Percentiles rank a stretch among this genome's conserved stretches.
Evolutionary conservation across 164 flowering plant genomes (phyloP).

Genomic region (Vitis rupestris): DNA sequence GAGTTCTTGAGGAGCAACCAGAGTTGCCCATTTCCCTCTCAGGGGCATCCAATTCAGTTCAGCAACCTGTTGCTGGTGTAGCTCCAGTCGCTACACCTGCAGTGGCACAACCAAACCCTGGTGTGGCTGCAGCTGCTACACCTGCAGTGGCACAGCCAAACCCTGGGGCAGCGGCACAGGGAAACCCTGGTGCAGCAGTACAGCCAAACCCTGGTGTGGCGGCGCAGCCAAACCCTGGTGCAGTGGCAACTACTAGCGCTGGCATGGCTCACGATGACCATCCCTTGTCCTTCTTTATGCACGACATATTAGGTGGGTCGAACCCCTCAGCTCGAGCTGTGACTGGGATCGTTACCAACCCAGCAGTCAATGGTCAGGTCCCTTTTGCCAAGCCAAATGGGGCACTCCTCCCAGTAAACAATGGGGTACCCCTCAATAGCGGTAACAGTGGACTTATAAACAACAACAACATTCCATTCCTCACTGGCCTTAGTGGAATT

Average conservation of each 20-base stretch:
- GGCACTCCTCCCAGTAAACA: slow-evolving; percentile 51
- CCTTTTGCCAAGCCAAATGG: slow-evolving; percentile 80
- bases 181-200: not conserved
- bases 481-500: slow-evolving; percentile 43
- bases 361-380: slow-evolving; percentile 57
- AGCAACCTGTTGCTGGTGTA: not conserved
- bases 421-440: slow-evolving; percentile 46
- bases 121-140: slow-evolving; percentile 3
- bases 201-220: slow-evolving; percentile 1
- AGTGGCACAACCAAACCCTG: slow-evolving; percentile 1
- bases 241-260: not conserved
- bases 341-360: slow-evolving; percentile 57
- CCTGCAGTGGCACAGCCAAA: not conserved
- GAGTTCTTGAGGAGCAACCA: slow-evolving; percentile 36
- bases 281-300: slow-evolving; percentile 52
- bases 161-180: not conserved
- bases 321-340: slow-evolving; percentile 62
- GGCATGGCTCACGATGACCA: slow-evolving; percentile 11
- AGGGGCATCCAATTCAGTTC: not conserved
- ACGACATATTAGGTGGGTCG: slow-evolving; percentile 58
- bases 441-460: slow-evolving; percentile 43
- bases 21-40: slow-evolving; percentile 15
- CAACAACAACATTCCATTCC: slow-evolving; percentile 59
- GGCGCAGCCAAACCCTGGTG: slow-evolving; percentile 1
- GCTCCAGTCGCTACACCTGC: slow-evolving; percentile 5